Conservation (phyloP, 495 filamentous ascomycete species). For the Lasiosphaeria ovina region DNA sequence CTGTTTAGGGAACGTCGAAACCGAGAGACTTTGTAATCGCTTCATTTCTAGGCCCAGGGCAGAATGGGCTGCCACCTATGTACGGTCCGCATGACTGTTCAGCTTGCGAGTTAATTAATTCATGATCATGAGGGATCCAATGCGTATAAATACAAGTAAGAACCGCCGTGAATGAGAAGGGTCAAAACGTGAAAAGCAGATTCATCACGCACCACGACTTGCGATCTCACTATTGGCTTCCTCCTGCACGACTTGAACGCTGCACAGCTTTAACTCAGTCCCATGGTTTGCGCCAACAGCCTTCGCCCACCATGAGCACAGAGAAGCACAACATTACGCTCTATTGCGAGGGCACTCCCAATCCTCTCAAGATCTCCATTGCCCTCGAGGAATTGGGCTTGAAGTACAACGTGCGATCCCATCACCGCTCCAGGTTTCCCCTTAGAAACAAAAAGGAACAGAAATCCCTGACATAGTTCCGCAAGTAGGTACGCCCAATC, state of each 20-base stretch:
- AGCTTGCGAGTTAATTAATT: not conserved
- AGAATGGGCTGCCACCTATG: too few species aligned
- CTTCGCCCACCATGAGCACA: slow-evolving; percentile 5
- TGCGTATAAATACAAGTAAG: not conserved
- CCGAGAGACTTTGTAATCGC: not conserved
- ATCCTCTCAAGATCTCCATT: slow-evolving; percentile 4
- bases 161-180: not conserved
- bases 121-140: not conserved
- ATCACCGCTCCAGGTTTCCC: not conserved
- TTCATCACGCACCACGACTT: not conserved
- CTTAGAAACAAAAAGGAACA: not conserved
- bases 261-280: not conserved
- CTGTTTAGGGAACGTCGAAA: not conserved
- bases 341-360: slow-evolving; percentile 6
- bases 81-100: not conserved
- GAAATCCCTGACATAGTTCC: not conserved
- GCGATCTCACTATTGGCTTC: not conserved
- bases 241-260: not conserved
- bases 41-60: too few species aligned
- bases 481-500: slow-evolving; percentile 2
- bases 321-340: slow-evolving; percentile 2
- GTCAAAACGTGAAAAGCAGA: not conserved
- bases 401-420: not conserved
- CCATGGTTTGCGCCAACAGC: not conserved
- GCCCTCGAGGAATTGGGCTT: slow-evolving; percentile 6